Evolutionary conservation across 2,329 filamentous ascomycete species (phyloP).

Genomic region (Alternaria sp.): DNA sequence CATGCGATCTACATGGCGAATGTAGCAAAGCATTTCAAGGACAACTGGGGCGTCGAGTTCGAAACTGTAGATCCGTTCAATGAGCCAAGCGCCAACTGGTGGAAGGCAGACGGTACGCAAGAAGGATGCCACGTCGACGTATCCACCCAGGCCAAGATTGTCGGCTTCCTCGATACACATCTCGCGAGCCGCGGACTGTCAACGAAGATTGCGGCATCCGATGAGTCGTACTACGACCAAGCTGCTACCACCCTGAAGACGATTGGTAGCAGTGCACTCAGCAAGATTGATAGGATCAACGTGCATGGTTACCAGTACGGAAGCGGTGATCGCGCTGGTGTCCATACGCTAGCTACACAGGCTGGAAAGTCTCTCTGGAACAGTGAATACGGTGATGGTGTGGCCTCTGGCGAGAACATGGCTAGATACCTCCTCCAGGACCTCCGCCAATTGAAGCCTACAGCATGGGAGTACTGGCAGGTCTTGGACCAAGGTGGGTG

Average conservation of each 20-base stretch:
- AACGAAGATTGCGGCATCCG: constrained; percentile 12
- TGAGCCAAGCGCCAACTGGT: constrained; percentile 18
- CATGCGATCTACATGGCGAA: constrained; percentile 18
- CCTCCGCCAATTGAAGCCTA: constrained; percentile 13
- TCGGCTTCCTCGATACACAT: constrained; percentile 10
- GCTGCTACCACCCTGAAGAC: constrained; percentile 7
- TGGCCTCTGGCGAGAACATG: constrained; percentile 6
- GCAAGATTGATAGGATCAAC: constrained; percentile 10
- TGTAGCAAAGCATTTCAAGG: constrained; percentile 13
- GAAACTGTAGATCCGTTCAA: constrained; percentile 17
- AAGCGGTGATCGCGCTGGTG: constrained; percentile 10
- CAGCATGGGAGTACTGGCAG: constrained; percentile 17
- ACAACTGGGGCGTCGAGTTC: constrained; percentile 10
- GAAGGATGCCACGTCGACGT: constrained; percentile 16
- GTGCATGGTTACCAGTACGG: constrained; percentile 16
- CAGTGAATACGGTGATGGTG: constrained; percentile 16
- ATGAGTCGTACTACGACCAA: constrained; percentile 20
- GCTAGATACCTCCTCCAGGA: constrained; percentile 10
- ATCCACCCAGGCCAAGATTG: constrained; percentile 11
- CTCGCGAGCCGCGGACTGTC: constrained; percentile 8
- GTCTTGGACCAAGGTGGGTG: constrained; percentile 13
- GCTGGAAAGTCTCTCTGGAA: constrained; percentile 12
- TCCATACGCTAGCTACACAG: constrained; percentile 3
- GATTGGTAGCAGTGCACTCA: constrained; percentile 14
- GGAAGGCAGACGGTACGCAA: constrained; percentile 18